Evolutionary conservation across 2,329 filamentous ascomycete genomes (phyloP), one percentile per base, ranked within the genome.

Genomic region (Calonectria crousiana): DNA sequence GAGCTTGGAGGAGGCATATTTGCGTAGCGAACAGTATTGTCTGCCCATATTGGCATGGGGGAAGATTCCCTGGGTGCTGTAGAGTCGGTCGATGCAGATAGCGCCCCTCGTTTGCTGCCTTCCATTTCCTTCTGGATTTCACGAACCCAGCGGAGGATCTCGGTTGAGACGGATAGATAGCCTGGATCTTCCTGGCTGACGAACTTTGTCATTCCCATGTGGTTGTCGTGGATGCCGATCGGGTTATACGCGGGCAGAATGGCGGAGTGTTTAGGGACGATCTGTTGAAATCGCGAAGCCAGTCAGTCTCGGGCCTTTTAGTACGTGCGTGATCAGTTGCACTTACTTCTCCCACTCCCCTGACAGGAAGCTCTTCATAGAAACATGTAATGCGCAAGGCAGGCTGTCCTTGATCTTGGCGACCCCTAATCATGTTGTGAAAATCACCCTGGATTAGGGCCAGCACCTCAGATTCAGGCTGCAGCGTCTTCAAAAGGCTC

Each of bases 141-240:
- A 13, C 38, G 38, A 4, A 65, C 60, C 60, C 60, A 65, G 30
- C 60, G 41, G 4, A 47, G 28, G 6, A 65, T 34, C 60, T 65
- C 60, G 0, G 60, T 44, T 2, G 60, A 65, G 26, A 65, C 60
- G 44, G 23, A 23, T 6, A 47, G 60, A 65, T 49, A 65, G 18
- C 60, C 60, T 11, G 16, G 41, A 38, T 65, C 60, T 14, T 65
- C 38, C 11, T 47, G 14, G 18, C 26, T 20, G 44, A 28, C 30
- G 5, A 65, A 65, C 11, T 65, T 44, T 16, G 60, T 65, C 60
- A 65, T 65, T 3, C 41, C 60, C 60, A 65, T 65, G 16, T 65
- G 41, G n/a, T 65, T 49, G 5, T 65, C 38, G 20, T 65, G 41
- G 14, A 65, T 65, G 20, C 60, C 60, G 20, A 65, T 65, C 18